Conservation (phyloP, 1,284 basidiomycete genomes). For the Tilletiaria anomala region DNA sequence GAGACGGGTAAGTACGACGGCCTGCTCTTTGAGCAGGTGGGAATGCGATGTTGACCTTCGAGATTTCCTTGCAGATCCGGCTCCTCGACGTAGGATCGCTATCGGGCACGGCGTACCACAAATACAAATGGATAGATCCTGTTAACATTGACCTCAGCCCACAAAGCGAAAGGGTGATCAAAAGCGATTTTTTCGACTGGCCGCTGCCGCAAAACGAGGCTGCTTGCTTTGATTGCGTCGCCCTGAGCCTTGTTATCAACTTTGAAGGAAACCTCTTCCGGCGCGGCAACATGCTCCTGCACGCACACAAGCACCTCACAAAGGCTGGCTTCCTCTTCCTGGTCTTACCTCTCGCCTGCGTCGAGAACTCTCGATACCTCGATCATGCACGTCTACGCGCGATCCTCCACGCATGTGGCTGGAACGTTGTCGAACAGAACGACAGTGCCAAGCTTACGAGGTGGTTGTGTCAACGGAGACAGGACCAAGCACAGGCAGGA, state of each 20-base stretch:
- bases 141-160: slow-evolving; percentile 42
- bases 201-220: slow-evolving; percentile 14
- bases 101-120: slow-evolving; percentile 36
- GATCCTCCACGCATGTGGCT: slow-evolving; percentile 39
- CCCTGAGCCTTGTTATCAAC: slow-evolving; percentile 41
- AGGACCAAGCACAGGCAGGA: slow-evolving; percentile 2
- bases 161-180: slow-evolving; percentile 33
- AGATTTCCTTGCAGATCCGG: slow-evolving; percentile 5
- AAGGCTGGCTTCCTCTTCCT: slow-evolving; percentile 38
- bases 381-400: slow-evolving; percentile 30
- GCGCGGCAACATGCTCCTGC: slow-evolving; percentile 31
- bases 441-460: slow-evolving; percentile 40
- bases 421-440: slow-evolving; percentile 29
- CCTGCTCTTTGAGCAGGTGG: not conserved
- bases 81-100: slow-evolving; percentile 43
- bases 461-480: slow-evolving; percentile 26
- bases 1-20: slow-evolving; percentile 4
- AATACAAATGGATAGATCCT: slow-evolving; percentile 35
- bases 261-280: slow-evolving; percentile 40
- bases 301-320: slow-evolving; percentile 27
- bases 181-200: slow-evolving; percentile 40
- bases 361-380: slow-evolving; percentile 40
- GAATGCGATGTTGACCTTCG: not conserved
- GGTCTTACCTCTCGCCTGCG: slow-evolving; percentile 41
- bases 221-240: slow-evolving; percentile 38